Evolutionary conservation across 2,329 filamentous ascomycete species (phyloP).

Genomic region (Fusarium piperis): DNA sequence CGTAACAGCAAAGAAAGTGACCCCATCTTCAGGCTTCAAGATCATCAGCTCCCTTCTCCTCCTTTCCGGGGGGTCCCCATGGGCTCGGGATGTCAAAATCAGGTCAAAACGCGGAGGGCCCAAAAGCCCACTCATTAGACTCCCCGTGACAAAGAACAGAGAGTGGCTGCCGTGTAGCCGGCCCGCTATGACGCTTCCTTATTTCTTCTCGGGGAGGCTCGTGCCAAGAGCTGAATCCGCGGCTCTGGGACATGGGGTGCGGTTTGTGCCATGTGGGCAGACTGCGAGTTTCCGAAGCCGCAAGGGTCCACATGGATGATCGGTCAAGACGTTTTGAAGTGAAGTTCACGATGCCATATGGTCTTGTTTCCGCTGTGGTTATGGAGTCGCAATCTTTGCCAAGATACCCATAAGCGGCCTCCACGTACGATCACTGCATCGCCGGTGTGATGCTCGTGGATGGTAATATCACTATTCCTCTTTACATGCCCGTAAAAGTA

Average conservation of each 20-base stretch:
- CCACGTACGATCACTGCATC: neutral
- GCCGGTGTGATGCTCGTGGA: neutral
- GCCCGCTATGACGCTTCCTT: neutral
- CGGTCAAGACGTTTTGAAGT: neutral
- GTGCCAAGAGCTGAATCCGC: neutral
- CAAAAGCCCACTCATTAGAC: neutral
- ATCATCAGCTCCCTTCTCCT: neutral
- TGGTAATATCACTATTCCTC: neutral
- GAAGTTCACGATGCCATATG: neutral
- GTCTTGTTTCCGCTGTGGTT: neutral
- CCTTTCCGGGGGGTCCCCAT: neutral
- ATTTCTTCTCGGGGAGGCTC: neutral
- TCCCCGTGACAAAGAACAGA: neutral
- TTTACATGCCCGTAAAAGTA: neutral
- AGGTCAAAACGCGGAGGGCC: neutral
- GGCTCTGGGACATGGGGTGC: neutral
- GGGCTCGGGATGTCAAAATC: conserved; percentile 4
- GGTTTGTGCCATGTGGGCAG: neutral
- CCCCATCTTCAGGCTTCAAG: neutral
- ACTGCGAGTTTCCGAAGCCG: neutral
- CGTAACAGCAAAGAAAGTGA: neutral
- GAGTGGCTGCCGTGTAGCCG: neutral
- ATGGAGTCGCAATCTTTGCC: neutral
- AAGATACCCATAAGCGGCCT: neutral
- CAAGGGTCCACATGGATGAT: neutral